Evolutionary conservation across 192 early-diverging fungal genomes (phyloP).

Genomic region (Coemansia sp.): DNA sequence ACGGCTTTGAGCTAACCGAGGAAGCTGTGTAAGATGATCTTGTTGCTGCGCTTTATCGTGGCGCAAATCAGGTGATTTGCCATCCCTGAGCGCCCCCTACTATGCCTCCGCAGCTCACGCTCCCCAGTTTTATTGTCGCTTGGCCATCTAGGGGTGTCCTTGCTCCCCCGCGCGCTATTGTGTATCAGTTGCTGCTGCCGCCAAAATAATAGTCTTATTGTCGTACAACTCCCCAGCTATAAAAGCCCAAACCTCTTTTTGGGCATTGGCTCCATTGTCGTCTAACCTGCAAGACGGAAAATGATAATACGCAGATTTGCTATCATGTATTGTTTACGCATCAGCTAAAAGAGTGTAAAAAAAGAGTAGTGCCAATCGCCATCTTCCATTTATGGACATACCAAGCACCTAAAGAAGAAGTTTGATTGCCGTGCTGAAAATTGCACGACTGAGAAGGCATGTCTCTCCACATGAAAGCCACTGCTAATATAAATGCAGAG

Average conservation of each 20-base stretch:
- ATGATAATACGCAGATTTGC: not conserved
- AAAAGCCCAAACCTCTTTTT: not conserved
- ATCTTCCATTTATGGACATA: not conserved
- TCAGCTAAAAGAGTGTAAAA: not conserved
- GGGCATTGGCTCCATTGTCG: not conserved
- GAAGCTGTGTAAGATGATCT: slow-evolving; percentile 13
- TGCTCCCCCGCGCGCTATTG: not conserved
- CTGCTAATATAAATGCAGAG: not conserved
- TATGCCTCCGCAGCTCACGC: not conserved
- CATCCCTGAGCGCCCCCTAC: not conserved
- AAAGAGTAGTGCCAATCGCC: not conserved
- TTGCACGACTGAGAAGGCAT: not conserved
- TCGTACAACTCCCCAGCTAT: not conserved
- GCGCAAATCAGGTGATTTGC: not conserved
- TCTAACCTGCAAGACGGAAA: not conserved
- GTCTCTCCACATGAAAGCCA: not conserved
- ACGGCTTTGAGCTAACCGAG: slow-evolving; percentile 26
- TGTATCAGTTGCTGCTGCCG: not conserved
- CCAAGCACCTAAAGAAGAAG: not conserved
- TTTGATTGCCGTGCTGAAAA: slow-evolving; percentile 2
- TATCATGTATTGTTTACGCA: not conserved
- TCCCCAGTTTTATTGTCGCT: not conserved
- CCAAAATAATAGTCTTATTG: not conserved
- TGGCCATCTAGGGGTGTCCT: not conserved
- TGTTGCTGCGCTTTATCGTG: not conserved